Base-by-base conservation (phyloP, 176 grass and related monocot genomes). In the Juncus inflexus region DNA sequence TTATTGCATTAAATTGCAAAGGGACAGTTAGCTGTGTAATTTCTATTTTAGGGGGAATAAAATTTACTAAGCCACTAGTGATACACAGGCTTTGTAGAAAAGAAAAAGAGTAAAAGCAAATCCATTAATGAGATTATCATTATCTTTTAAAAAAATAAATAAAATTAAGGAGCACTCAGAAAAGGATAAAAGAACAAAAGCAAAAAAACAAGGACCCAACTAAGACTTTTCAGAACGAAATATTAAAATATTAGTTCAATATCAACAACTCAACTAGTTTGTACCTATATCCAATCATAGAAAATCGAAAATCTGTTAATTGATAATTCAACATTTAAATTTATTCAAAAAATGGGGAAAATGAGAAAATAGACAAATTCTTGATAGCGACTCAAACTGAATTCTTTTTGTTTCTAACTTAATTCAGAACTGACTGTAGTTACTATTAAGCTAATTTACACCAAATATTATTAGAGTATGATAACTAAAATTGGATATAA, bases 141-240 rank as follows among this genome's bases (percentile, higher is more conserved):
- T 15, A 54, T 81, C 41, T 4, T 54, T 75, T 51, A 66, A 11
- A 69, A 69, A 45, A n/a, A 16, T 64, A 41, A 51, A 35, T 43
- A 6, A n/a, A 53, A 60, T 40, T 52, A 4, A 52, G 43, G 14
- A 67, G 64, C 64, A 77, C 41, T 35, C 38, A 52, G 60, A 53
- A 37, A 61, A 69, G 64, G 63, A 77, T 75, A 69, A 60, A 77
- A 61, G 39, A 77, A 60, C 64, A 77, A 68, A 69, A 40, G 53
- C 41, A 56, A 77, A 15, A 67, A 7, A 35, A 15, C 43, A 67
- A 51, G 38, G 43, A 47, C 43, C 65, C 64, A 65, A 68, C 64
- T 58, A 69, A 36, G 50, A 69, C 55, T 77, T 77, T 77, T 50
- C 75, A 77, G 55, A 77, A 66, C 15, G 49, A 36, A 59, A 63